Percentiles rank a stretch among this genome's conserved stretches.
phyloP scores from a whole-genome alignment of 129 eudicot genomes.

The Escallonia herrerae region DNA sequence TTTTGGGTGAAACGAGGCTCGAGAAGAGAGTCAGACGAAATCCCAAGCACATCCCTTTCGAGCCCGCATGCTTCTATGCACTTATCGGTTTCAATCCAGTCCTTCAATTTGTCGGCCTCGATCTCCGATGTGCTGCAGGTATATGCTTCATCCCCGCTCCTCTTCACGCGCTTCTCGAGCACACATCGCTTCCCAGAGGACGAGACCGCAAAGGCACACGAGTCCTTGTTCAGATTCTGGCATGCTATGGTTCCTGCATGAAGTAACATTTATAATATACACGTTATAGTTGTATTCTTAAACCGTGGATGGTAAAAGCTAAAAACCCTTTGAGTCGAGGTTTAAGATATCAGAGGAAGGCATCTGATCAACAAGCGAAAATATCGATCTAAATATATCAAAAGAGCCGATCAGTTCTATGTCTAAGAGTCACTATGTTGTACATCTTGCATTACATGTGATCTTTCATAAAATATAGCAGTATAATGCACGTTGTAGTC shows the following conservation, averaged over 20 bases:
- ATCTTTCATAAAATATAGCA: no score
- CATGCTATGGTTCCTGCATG: slow-evolving; percentile 51
- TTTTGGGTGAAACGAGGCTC: slow-evolving; percentile 48
- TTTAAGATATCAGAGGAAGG: no score
- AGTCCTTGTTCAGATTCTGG: slow-evolving; percentile 58
- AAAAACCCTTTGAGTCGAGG: no score
- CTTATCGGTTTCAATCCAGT: slow-evolving; percentile 56
- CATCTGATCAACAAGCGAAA: no score
- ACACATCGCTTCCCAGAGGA: slow-evolving; percentile 82
- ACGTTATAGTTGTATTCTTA: no score
- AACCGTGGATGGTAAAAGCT: no score
- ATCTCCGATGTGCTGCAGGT: slow-evolving; percentile 65
- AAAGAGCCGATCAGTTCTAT: no score
- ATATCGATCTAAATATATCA: no score
- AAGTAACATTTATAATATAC: neutral
- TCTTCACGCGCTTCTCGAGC: slow-evolving; percentile 54
- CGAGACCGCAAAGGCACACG: slow-evolving; percentile 76
- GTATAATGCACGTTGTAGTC: no score
- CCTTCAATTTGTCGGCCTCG: slow-evolving; percentile 47
- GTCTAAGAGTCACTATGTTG: no score
- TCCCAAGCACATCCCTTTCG: slow-evolving; percentile 54
- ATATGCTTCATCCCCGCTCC: slow-evolving; percentile 51
- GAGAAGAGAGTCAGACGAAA: slow-evolving; percentile 74
- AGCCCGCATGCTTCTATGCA: slow-evolving; percentile 74
- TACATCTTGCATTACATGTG: no score